Percentiles rank a stretch among this genome's conserved stretches.
Evolutionary conservation across 2,329 filamentous ascomycete genomes (phyloP).

Genomic region (Cladosporium sp.): DNA sequence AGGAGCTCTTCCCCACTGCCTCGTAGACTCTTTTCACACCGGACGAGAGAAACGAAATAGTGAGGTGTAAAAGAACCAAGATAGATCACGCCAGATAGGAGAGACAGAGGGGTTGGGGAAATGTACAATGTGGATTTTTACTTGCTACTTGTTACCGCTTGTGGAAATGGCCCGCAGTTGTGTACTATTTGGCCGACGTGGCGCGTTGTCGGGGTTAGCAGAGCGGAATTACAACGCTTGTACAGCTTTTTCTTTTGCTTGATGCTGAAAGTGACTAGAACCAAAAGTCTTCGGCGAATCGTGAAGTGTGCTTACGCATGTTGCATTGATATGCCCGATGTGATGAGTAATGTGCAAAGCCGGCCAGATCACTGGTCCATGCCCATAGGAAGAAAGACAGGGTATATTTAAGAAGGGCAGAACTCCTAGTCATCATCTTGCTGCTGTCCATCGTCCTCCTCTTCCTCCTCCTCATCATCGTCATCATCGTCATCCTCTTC

Average conservation of each 20-base stretch:
- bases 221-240: slow-evolving; percentile 12
- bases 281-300: no score
- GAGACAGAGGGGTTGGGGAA: not conserved
- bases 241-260: slow-evolving; percentile 12
- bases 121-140: slow-evolving; percentile 12
- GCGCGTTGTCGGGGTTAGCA: slow-evolving; percentile 2
- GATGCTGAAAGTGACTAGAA: no score
- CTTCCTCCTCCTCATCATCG: not conserved
- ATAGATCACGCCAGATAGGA: slow-evolving; percentile 13
- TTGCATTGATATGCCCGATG: not conserved
- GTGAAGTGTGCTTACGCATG: no score
- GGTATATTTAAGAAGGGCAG: not conserved
- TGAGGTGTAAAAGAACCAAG: slow-evolving; percentile 8
- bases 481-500: slow-evolving; percentile 1
- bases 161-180: not conserved
- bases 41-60: not conserved
- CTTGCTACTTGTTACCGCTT: not conserved
- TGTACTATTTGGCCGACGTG: slow-evolving; percentile 13
- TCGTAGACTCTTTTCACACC: slow-evolving; percentile 1
- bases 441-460: not conserved
- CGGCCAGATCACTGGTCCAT: not conserved
- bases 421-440: no score
- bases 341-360: slow-evolving; percentile 10
- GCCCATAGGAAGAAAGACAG: not conserved
- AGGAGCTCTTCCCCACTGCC: slow-evolving; percentile 72